Base-by-base conservation (phyloP, 1,284 basidiomycete genomes). In the Termitomyces sp. region DNA sequence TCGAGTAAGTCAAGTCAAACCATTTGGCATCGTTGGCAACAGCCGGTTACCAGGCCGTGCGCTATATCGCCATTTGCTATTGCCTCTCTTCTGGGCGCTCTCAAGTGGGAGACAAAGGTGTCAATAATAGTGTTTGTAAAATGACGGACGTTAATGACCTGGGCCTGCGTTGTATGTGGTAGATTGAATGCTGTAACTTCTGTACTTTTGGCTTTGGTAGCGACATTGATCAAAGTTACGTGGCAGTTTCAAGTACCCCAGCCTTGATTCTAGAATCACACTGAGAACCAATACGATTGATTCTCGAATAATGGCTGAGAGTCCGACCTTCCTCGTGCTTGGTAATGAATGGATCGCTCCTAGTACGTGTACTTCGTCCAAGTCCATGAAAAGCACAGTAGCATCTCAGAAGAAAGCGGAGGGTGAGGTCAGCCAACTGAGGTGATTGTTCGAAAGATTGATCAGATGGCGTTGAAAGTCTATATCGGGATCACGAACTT, bases 351-450 rank as follows among this genome's bases (percentile, higher is more conserved):
- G 39, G 19, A 15, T 24, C 24, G 24, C 24, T 24, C 24, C 24
- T 24, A 24, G 24, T 24, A 24, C 24, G 24, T 24, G 24, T 24
- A 5, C 12, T 38, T 54, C 40, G n/a, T 12, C 9, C 8, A 30
- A 41, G 33, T 33, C 19, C 34, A 24, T n/a, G 7, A 41, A 21
- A 15, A 50, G 46, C 34, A 36, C 19, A n/a, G 13, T 3, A n/a
- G 33, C 1, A 21, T 39, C 17, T 54, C 15, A 54, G 53, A 39
- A 19, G 26, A 50, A 26, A 40, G 13, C 47, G 53, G 53, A 39
- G 33, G 33, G 30, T 49, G 30, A 43, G 34, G 52, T 54, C 46
- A 54, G 52, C 52, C 5, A 31, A 41, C 26, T n/a, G n/a, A 44
- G 42, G 10, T 1, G 5, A 45, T 19, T n/a, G 15, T 31, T 33